Percentiles rank a stretch among this genome's conserved stretches.
These are phyloP conservation scores for Gnaphalium uliginosum DNA, from an alignment of 129 eudicot genomes.

Conservation along the genomic window DNA sequence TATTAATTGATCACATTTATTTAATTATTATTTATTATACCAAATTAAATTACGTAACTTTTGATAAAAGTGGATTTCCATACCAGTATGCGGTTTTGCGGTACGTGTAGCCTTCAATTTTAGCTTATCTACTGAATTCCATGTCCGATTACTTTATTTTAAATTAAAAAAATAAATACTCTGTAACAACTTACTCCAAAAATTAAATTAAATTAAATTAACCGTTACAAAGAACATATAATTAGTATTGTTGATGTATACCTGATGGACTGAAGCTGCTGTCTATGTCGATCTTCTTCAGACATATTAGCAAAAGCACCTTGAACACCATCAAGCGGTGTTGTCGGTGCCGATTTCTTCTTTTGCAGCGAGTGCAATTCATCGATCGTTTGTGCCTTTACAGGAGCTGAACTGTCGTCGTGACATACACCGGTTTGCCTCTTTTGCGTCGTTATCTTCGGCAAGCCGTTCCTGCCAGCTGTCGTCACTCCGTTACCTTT, in stretches of 20 bases:
- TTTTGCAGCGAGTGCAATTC: conserved; percentile 71
- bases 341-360: conserved; percentile 78
- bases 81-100: too few relatives aligned
- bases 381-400: conserved; percentile 72
- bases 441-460: conserved; percentile 57
- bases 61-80: too few relatives aligned
- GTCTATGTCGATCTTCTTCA: conserved; percentile 60
- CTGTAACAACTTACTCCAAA: too few relatives aligned
- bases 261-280: conserved; percentile 85
- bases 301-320: conserved; percentile 51
- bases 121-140: too few relatives aligned
- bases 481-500: conserved; percentile 30
- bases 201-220: too few relatives aligned
- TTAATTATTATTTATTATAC: too few relatives aligned
- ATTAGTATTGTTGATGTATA: conserved; percentile 12
- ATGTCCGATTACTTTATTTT: too few relatives aligned
- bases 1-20: too few relatives aligned
- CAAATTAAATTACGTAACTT: too few relatives aligned
- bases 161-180: too few relatives aligned
- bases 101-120: too few relatives aligned
- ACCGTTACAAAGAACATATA: too few relatives aligned
- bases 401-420: conserved; percentile 61
- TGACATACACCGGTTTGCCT: conserved; percentile 48
- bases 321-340: conserved; percentile 52
- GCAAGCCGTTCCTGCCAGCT: conserved; percentile 61